Evolutionary conservation across 176 grass and related monocot species (phyloP), one percentile per base, ranked within the genome.

Genomic region (Carex parvula): DNA sequence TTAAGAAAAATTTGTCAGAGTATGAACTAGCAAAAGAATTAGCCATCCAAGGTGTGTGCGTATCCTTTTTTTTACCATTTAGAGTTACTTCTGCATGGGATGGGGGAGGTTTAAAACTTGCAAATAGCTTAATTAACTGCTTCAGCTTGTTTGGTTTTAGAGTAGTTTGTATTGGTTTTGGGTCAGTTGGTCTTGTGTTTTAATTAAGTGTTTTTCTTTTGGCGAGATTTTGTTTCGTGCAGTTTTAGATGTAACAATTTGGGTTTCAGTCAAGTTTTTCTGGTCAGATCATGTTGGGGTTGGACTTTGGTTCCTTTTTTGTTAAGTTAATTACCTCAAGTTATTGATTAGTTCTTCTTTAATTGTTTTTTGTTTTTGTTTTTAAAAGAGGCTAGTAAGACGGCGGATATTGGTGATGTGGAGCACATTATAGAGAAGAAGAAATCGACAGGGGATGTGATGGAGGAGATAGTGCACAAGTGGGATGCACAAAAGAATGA

Each of bases 401-500:
- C n/a, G n/a, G n/a, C n/a, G n/a, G n/a, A 87, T 56, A 46, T 82
- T 57, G 77, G 87, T 78, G 92, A 93, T 84, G 73, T 85, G 60
- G 87, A 76, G 58, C 86, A 91, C 76, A 86, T 90, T 35, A 81
- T 83, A 73, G 79, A 94, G 72, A 85, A 87, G 59, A 89, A 92
- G 32, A 91, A 89, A 14, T 81, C 79, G 46, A 30, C 86, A 17
- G 87, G 84, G 5, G 81, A 93, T 67, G 86, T 42, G 54, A 84
- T 94, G 79, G 88, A 89, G 26, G 86, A 91, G 59, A 81, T 90
- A 64, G 86, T 91, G 18, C 85, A 89, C 82, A 80, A 90, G 22
- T 98, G 95, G 95, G 82, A 98, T 79, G 80, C 73, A 42, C 89
- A 91, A 81, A 95, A 95, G 70, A 87, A 90, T 73, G 68, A 64